Evolutionary conservation across 2,329 filamentous ascomycete genomes (phyloP).

Genomic region (Stylonectria norvegica): DNA sequence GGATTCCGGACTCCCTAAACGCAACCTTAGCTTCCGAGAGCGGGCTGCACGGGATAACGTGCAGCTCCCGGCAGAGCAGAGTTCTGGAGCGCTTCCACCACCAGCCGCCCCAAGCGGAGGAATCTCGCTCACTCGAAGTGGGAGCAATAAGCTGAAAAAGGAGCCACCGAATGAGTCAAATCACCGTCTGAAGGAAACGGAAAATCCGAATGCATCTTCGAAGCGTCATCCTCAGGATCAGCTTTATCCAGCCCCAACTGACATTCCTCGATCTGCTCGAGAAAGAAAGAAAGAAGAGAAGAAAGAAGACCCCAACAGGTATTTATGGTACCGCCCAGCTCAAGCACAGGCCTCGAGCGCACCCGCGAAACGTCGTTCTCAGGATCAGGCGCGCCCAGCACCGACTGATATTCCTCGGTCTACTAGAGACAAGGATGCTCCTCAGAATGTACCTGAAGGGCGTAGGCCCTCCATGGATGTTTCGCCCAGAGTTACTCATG

Average conservation of each 20-base stretch:
- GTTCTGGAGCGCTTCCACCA: constrained; percentile 25
- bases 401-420: constrained; percentile 12
- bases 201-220: no score
- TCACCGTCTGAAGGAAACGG: no score
- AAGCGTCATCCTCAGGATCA: no score
- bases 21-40: constrained; percentile 60
- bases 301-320: no score
- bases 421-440: constrained; percentile 32
- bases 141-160: constrained; percentile 59
- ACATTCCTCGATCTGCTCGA: no score
- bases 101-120: constrained; percentile 30
- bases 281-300: no score
- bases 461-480: constrained; percentile 17
- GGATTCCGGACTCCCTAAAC: constrained; percentile 42
- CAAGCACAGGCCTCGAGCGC: no score
- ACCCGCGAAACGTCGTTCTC: no score
- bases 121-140: constrained; percentile 42
- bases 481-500: constrained; percentile 7
- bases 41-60: constrained; percentile 47
- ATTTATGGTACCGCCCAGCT: no score
- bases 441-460: constrained; percentile 24
- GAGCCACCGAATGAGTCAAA: constrained; percentile 54
- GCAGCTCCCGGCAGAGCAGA: constrained; percentile 25
- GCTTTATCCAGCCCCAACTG: no score
- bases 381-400: no score